phyloP scores from a whole-genome alignment of 2,329 filamentous ascomycete genomes.

The Chaetomiaceae sp. region DNA sequence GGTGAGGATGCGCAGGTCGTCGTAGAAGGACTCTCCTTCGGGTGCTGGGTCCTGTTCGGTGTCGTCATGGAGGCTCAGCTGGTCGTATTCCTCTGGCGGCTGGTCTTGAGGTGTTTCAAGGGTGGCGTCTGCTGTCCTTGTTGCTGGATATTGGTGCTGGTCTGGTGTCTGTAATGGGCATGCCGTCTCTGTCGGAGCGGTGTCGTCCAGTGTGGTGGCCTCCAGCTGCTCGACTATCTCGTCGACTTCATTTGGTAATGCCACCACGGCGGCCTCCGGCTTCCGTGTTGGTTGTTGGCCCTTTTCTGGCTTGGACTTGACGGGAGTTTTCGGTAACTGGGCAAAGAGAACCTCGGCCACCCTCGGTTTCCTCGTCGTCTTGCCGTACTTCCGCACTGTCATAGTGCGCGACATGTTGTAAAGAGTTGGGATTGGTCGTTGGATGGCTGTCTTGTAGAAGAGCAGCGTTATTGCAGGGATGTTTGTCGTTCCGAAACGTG shows the following conservation, averaged over 20 bases:
- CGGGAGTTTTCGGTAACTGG: conserved; percentile 48
- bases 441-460: neutral
- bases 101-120: neutral
- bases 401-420: conserved; percentile 42
- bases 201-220: conserved; percentile 18
- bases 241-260: conserved; percentile 9
- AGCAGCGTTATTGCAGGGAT: no score
- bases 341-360: conserved; percentile 46
- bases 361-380: conserved; percentile 42
- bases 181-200: neutral
- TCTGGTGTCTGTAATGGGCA: neutral
- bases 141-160: neutral
- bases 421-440: neutral
- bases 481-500: no score
- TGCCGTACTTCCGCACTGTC: conserved; percentile 48
- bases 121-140: neutral
- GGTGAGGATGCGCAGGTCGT: conserved; percentile 34
- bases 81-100: neutral
- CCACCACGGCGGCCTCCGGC: no score
- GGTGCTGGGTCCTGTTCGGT: conserved; percentile 12
- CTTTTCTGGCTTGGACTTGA: conserved; percentile 27
- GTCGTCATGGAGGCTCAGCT: neutral
- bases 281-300: neutral
- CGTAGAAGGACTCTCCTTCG: conserved; percentile 7
- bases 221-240: conserved; percentile 26